These are phyloP conservation scores for Lichtheimia ramosa DNA, from an alignment of 371 early-diverging fungal species.

Conservation along the genomic window DNA sequence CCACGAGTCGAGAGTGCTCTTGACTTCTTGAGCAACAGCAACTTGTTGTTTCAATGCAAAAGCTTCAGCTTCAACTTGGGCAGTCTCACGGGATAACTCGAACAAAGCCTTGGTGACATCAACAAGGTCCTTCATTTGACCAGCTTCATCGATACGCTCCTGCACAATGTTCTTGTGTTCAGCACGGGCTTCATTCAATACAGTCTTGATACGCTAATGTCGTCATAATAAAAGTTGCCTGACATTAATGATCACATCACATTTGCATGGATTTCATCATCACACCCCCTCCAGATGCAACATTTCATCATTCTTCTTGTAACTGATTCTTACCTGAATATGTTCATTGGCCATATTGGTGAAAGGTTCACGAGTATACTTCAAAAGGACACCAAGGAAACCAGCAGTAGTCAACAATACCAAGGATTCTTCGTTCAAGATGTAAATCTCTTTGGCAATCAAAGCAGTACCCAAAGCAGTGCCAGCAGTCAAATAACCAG, in stretches of 20 bases:
- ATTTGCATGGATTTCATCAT: not conserved
- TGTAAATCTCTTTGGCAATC: slow-evolving; percentile 95
- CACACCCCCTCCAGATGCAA: not conserved
- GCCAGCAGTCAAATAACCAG: slow-evolving; percentile 82
- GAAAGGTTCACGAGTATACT: slow-evolving; percentile 83
- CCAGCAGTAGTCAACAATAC: slow-evolving; percentile 76
- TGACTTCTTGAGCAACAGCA: slow-evolving; percentile 81
- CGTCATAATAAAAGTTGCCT: too few species aligned
- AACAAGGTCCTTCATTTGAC: slow-evolving; percentile 91
- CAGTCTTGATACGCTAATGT: slow-evolving; percentile 69
- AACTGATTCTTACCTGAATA: slow-evolving; percentile 53
- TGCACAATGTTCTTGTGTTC: slow-evolving; percentile 91
- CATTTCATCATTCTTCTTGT: too few species aligned
- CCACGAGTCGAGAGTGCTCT: slow-evolving; percentile 91
- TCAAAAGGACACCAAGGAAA: slow-evolving; percentile 75
- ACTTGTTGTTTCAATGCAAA: slow-evolving; percentile 93
- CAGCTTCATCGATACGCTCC: slow-evolving; percentile 86
- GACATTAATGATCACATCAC: not conserved
- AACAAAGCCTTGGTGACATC: slow-evolving; percentile 92
- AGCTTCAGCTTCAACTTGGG: slow-evolving; percentile 88
- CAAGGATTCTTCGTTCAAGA: slow-evolving; percentile 92
- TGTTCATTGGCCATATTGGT: slow-evolving; percentile 85
- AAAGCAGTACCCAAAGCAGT: slow-evolving; percentile 86
- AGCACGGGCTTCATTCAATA: slow-evolving; percentile 82
- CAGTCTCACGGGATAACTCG: slow-evolving; percentile 93